These are phyloP conservation scores for Oryza meridionalis DNA, from an alignment of 176 grass and related monocot genomes.

Conservation along the genomic window DNA sequence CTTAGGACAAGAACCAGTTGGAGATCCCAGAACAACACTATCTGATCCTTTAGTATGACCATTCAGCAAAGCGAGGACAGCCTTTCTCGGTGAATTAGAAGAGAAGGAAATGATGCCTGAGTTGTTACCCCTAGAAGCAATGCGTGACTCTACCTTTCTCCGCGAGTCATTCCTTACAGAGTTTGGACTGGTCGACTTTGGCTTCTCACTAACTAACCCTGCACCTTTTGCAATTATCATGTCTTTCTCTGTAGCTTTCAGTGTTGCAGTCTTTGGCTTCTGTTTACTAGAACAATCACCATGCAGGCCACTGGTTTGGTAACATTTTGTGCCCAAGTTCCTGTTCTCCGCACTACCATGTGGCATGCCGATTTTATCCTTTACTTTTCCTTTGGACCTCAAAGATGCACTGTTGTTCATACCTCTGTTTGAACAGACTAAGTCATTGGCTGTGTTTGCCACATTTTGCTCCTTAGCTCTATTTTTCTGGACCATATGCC, in stretches of 20 bases:
- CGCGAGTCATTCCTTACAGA: slow-evolving; percentile 9
- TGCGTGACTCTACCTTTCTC: slow-evolving; percentile 20
- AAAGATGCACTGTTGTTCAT: slow-evolving; percentile 40
- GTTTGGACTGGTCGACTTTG: slow-evolving; percentile 27
- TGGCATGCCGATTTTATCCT: slow-evolving; percentile 36
- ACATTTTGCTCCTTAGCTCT: slow-evolving; percentile 34
- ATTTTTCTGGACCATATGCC: slow-evolving; percentile 34
- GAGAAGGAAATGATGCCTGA: slow-evolving; percentile 49
- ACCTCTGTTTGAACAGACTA: slow-evolving; percentile 54
- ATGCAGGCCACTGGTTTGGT: neutral
- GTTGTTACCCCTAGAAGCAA: slow-evolving; percentile 40
- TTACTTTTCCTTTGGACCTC: slow-evolving; percentile 50
- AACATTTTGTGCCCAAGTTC: slow-evolving; percentile 39
- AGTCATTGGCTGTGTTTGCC: slow-evolving; percentile 30
- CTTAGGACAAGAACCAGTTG: slow-evolving; percentile 32
- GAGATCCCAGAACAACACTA: slow-evolving; percentile 42
- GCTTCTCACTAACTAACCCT: slow-evolving; percentile 51
- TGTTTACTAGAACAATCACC: slow-evolving; percentile 31
- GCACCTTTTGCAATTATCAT: slow-evolving; percentile 59
- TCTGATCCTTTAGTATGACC: slow-evolving; percentile 37
- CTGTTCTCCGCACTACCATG: slow-evolving; percentile 31
- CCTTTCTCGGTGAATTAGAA: slow-evolving; percentile 58
- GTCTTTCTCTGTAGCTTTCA: slow-evolving; percentile 45
- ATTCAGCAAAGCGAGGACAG: neutral
- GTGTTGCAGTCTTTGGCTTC: slow-evolving; percentile 24